Base-by-base conservation (phyloP, 2,329 filamentous ascomycete species). In the Microcera coccophila region DNA sequence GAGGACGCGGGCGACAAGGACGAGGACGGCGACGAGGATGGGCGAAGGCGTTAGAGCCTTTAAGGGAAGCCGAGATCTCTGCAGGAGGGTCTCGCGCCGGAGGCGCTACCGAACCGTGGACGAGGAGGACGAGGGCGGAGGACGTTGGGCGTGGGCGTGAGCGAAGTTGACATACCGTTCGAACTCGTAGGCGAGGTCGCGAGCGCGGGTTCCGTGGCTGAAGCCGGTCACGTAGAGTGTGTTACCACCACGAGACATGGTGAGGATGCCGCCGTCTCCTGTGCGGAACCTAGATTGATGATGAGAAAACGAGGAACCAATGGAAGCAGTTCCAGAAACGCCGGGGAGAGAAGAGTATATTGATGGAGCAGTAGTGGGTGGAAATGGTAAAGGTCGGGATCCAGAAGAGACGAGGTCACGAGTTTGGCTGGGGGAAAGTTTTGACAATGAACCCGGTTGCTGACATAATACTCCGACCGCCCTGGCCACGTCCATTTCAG, bases 131-230 rank as follows among this genome's bases (percentile, higher is more conserved):
- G 61, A 54, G 59, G 59, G 49, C 62, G 60, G 58, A n/a, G n/a
- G n/a, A n/a, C n/a, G n/a, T n/a, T n/a, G 58, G 54, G 50, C 60
- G 64, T 59, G 59, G 60, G 56, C 63, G 63, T 58, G 59, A 57
- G 54, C 66, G 65, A 73, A 72, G 74, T 70, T 77, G 79, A 95
- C 90, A 82, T 95, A 96, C 89, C 91, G 90, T 90, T 97, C 91
- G 87, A 97, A 97, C 80, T 97, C 91, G 87, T 95, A 96, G 77
- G 91, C 90, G 70, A 97, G 87, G 79, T 98, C 90, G 82, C 93
- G 89, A 70, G 93, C 90, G 78, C 93, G 89, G 70, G 91, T 96
- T 71, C 91, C 90, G 73, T 95, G 90, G 81, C 91, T 94, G 73
- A 98, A 98, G 80, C 93, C 93, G 65, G 90, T 95, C 71, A 97